Conservation (phyloP, 805 yeast genomes). For the Wickerhamomyces rabaulensis region DNA sequence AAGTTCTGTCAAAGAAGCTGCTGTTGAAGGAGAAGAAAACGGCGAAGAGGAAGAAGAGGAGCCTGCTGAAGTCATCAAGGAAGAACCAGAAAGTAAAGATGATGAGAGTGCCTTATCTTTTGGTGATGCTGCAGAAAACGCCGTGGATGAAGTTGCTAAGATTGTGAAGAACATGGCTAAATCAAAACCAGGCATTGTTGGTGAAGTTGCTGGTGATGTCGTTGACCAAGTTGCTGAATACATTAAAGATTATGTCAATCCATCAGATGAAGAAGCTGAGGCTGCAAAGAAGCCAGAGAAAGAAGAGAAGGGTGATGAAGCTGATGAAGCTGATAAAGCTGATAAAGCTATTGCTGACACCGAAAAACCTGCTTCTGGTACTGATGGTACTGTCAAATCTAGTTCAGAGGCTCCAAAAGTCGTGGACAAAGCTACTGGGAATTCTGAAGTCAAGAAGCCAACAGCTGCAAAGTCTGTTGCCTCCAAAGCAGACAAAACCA, state of each 20-base stretch:
- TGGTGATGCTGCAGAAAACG: background rate
- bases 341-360: too few species aligned
- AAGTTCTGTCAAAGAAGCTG: too few species aligned
- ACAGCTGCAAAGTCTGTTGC: background rate
- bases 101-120: background rate
- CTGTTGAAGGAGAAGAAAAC: too few species aligned
- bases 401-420: too few species aligned
- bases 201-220: background rate
- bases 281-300: background rate
- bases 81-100: background rate
- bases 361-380: too few species aligned
- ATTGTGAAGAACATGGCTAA: background rate
- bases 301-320: background rate
- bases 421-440: background rate
- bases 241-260: background rate
- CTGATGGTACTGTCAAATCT: too few species aligned
- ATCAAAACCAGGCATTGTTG: background rate
- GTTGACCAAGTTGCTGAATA: background rate
- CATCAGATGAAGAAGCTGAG: background rate
- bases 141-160: background rate
- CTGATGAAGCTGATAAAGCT: too few species aligned
- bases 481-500: background rate
- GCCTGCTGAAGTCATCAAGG: background rate
- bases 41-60: background rate
- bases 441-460: background rate